A percentile compares a stretch with the other conserved stretches of the same genome.
Evolutionary conservation across 805 yeast species (phyloP).

Genomic region (Metschnikowia dekortorum): DNA sequence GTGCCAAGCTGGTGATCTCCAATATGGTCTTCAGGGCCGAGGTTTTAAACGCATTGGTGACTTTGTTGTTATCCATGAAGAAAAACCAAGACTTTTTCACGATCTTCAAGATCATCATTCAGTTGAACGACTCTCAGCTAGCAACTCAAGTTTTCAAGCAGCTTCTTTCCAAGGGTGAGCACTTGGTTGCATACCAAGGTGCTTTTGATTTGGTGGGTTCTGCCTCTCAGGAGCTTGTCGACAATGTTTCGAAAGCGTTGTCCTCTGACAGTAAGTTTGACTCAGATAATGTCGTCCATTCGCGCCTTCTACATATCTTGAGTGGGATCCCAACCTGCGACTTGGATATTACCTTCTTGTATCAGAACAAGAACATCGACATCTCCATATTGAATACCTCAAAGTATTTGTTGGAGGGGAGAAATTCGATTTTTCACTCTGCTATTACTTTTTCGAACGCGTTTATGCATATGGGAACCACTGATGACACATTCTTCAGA

Average conservation of each 20-base stretch:
- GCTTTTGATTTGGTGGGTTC: constrained; percentile 92
- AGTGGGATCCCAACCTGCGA: constrained; percentile 95
- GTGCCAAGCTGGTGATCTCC: constrained; percentile 54
- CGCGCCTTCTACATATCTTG: constrained; percentile 62
- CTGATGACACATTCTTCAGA: constrained; percentile 89
- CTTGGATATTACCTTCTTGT: constrained; percentile 80
- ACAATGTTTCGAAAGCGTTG: constrained; percentile 44
- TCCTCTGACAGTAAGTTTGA: constrained; percentile 26
- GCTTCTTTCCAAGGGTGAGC: constrained; percentile 47
- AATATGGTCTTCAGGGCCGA: constrained; percentile 14
- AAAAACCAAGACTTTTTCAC: constrained; percentile 74
- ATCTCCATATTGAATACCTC: constrained; percentile 74
- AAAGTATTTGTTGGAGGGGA: constrained; percentile 78
- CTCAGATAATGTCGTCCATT: constrained; percentile 19
- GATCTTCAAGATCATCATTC: constrained; percentile 80
- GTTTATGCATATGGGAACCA: constrained; percentile 92
- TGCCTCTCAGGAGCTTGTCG: constrained; percentile 85
- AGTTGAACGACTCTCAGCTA: constrained; percentile 69
- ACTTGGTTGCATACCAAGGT: constrained; percentile 76
- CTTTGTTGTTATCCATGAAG: constrained; percentile 50
- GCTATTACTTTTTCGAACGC: constrained; percentile 95
- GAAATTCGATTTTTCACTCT: constrained; percentile 90
- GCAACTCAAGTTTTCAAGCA: constrained; percentile 67
- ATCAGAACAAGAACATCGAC: constrained; percentile 85
- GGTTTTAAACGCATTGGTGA: constrained; percentile 49